phyloP scores from a whole-genome alignment of 163 green algal species.

The Chloroidium sp. region DNA sequence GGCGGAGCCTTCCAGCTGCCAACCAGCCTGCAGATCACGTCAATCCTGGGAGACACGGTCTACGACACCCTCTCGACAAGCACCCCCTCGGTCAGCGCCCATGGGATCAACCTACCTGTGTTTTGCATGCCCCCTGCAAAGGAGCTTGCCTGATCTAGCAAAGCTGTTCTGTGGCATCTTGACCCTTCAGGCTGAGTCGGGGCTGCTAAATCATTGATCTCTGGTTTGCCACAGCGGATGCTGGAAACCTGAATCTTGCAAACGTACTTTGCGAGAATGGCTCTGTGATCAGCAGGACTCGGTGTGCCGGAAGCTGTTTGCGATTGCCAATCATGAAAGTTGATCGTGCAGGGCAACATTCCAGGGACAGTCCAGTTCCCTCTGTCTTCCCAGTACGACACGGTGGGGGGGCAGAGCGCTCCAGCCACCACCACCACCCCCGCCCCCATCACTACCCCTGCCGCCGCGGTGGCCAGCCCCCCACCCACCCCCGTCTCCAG shows the following conservation, averaged over 20 bases:
- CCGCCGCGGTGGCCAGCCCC: background rate
- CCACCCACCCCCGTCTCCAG: background rate
- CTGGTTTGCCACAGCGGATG: too few relatives aligned
- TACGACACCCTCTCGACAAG: conserved; percentile 11
- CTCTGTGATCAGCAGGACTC: background rate
- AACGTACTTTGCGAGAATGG: too few relatives aligned
- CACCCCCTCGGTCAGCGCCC: too few relatives aligned
- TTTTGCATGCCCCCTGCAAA: too few relatives aligned
- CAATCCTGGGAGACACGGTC: conserved; percentile 8
- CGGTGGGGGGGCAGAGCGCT: background rate
- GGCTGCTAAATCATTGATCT: too few relatives aligned
- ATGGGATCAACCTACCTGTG: too few relatives aligned
- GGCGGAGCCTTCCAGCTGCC: conserved; percentile 5
- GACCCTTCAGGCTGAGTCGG: too few relatives aligned
- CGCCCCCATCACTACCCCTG: background rate
- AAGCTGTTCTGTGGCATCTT: too few relatives aligned
- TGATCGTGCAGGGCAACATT: conserved; percentile 1
- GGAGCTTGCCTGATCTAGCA: too few relatives aligned
- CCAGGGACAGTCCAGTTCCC: conserved; percentile 15
- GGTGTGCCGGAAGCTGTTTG: background rate
- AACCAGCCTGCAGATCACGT: conserved; percentile 7
- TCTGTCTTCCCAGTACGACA: background rate
- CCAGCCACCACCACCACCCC: background rate
- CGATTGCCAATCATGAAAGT: background rate
- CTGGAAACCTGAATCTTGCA: too few relatives aligned